Evolutionary conservation across 495 filamentous ascomycete species (phyloP), one percentile per base, ranked within the genome.

Genomic region (Annulohypoxylon maeteangense): DNA sequence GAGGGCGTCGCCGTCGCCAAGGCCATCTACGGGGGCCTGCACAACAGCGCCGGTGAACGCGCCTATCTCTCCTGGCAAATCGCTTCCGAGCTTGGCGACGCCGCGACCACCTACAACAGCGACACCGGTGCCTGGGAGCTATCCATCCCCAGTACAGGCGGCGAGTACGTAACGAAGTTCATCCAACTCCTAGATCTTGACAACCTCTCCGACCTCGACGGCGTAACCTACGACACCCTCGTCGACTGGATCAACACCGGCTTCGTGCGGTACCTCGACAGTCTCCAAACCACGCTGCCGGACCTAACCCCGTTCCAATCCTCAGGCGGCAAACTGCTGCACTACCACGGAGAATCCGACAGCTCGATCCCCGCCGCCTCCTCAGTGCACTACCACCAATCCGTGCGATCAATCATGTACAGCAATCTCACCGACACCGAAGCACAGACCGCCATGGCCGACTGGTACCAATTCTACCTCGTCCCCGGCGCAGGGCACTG

Each of bases 401-500:
- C 82, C 0, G 85, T 87, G n/a, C 77, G 81, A 5, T 63, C 61
- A 1, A 73, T 80, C 67, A 87, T 86, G 84, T 85, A 85, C 72
- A 78, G 79, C 3, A 50, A 73, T 22, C 55, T 81, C 6, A 67
- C 67, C 3, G 79, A 72, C 67, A 77, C 74, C 75, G 61, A 71
- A 8, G 58, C 58, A 16, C 42, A 63, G 27, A 59, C 71, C 3
- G 76, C 75, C 23, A 48, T 87, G 25, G 65, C 75, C 18, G 83
- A 83, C 16, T 88, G 79, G 78, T 84, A 86, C 71, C 80, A 76
- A n/a, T 70, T 87, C 38, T 86, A 79, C 74, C 74, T 86, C 0
- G 69, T 86, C 7, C 84, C 86, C 1, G 84, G 85, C 23, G 86
- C 82, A 0, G 84, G 75, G 0, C 84, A 88, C 76, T 88, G 85